Base-by-base conservation (phyloP, 2,329 filamentous ascomycete species). In the Penicillium sp. region DNA sequence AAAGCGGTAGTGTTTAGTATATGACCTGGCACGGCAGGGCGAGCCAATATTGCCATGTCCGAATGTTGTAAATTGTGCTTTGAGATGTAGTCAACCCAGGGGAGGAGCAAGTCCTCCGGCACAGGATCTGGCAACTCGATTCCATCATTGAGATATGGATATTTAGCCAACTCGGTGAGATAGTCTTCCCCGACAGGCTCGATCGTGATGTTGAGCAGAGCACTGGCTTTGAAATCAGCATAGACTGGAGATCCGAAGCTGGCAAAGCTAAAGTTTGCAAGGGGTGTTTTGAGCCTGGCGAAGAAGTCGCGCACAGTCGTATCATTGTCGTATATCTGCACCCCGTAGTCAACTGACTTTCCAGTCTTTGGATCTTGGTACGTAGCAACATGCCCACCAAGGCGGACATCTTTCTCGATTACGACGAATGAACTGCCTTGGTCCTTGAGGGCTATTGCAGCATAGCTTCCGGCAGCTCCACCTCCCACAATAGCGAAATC, bases 81-180 rank as follows among this genome's bases (percentile, higher is more conserved):
- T 11, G 36, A 21, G 5, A 78, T 68, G 51, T 82, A 82, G 4
- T 79, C 70, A 16, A 76, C 73, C 53, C 79, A 82, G 2, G 78
- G 73, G 4, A 81, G 63, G 18, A 78, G 62, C 2, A 83, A 66
- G 40, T 81, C 79, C 29, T 74, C 69, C 0, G 79, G 78, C 0
- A 81, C 72, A 6, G 72, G 69, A 13, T 68, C 59, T 0, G 78
- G 75, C 0, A 80, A 66, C 21, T 79, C 75, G 53, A 58, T 59
- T 0, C 59, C 59, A 5, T 13, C 7, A 9, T 59, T 54, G 5
- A 62, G 38, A 10, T 43, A n/a, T 7, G 54, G 40, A 38, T 59
- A 60, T 21, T 57, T 43, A 9, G 70, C 48, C 55, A 72, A 39
- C 69, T 68, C 1, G 58, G 75, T 13, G 65, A 34, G 3, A 14